Evolutionary conservation across 2,329 filamentous ascomycete species (phyloP).

Genomic region (Aspergillus sp.): DNA sequence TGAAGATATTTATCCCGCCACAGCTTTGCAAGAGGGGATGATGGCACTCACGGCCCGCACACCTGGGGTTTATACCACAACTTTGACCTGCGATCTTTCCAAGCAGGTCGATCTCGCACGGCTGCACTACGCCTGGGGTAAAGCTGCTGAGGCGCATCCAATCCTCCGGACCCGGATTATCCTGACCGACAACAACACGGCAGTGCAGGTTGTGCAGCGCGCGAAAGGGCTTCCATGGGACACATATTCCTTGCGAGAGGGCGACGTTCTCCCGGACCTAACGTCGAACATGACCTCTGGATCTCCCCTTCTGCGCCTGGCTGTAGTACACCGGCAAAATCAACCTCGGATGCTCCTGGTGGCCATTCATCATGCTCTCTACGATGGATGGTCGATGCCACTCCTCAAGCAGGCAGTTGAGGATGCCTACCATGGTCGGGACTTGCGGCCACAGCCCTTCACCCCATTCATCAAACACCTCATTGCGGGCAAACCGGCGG

Average conservation of each 20-base stretch:
- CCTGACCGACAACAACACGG: constrained; percentile 10
- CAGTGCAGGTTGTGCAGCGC: constrained; percentile 7
- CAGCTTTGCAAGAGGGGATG: constrained; percentile 13
- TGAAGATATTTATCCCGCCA: constrained; percentile 16
- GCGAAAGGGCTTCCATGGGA: not conserved
- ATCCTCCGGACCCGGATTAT: constrained; percentile 1
- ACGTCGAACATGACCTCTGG: not conserved
- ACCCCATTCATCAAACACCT: constrained; percentile 52
- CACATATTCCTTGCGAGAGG: not conserved
- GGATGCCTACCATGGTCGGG: constrained; percentile 17
- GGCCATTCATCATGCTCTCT: constrained; percentile 46
- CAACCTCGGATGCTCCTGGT: not conserved
- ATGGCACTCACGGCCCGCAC: not conserved
- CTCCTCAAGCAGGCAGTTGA: constrained; percentile 27
- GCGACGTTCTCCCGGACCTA: not conserved
- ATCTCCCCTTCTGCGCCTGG: not conserved
- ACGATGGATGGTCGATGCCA: constrained; percentile 45
- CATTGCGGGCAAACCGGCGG: not conserved
- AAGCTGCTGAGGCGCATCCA: not conserved
- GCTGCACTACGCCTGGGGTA: constrained; percentile 4
- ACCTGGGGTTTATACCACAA: not conserved
- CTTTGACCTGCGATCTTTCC: not conserved
- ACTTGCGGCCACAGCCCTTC: constrained; percentile 52
- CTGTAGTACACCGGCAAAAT: not conserved
- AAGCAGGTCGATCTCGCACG: not conserved